These are phyloP conservation scores for Heliocybe sulcata DNA, from an alignment of 1,284 basidiomycete genomes.

Conservation along the genomic window DNA sequence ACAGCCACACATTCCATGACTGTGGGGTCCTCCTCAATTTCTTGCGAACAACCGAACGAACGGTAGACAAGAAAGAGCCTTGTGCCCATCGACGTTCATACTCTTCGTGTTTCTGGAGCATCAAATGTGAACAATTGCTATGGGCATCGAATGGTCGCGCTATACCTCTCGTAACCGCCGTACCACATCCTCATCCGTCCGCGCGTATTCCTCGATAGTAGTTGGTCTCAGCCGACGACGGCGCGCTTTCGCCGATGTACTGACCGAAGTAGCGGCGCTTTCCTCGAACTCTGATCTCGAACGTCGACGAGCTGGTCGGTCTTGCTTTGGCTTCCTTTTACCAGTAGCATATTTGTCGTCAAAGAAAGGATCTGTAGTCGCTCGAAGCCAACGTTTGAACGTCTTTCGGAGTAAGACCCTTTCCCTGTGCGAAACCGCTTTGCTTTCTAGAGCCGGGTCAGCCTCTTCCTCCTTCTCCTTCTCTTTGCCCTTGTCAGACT, in stretches of 20 bases:
- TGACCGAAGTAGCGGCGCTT: neutral
- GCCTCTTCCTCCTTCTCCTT: slow-evolving; percentile 25
- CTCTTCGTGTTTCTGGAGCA: slow-evolving; percentile 55
- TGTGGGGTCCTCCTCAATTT: slow-evolving; percentile 16
- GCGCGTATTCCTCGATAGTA: slow-evolving; percentile 17
- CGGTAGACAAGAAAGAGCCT: slow-evolving; percentile 52
- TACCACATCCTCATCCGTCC: slow-evolving; percentile 59
- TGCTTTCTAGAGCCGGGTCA: slow-evolving; percentile 10
- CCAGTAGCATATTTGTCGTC: neutral
- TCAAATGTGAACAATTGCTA: slow-evolving; percentile 12
- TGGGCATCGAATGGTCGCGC: slow-evolving; percentile 8
- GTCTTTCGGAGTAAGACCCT: neutral
- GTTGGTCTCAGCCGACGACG: neutral
- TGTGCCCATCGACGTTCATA: slow-evolving; percentile 62
- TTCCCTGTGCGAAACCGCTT: neutral
- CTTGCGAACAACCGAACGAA: slow-evolving; percentile 33
- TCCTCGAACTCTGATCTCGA: neutral
- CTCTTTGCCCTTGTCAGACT: slow-evolving; percentile 12
- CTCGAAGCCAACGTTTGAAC: neutral
- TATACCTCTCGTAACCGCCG: slow-evolving; percentile 59
- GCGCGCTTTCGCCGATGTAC: neutral
- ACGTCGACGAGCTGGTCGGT: neutral
- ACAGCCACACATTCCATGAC: slow-evolving; percentile 61
- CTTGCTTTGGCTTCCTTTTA: neutral
- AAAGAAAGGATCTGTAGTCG: neutral